A percentile compares a stretch with the other conserved stretches of the same genome.
These are phyloP conservation scores for Artemisia tridentata DNA, from an alignment of 129 eudicot genomes.

Conservation along the genomic window DNA sequence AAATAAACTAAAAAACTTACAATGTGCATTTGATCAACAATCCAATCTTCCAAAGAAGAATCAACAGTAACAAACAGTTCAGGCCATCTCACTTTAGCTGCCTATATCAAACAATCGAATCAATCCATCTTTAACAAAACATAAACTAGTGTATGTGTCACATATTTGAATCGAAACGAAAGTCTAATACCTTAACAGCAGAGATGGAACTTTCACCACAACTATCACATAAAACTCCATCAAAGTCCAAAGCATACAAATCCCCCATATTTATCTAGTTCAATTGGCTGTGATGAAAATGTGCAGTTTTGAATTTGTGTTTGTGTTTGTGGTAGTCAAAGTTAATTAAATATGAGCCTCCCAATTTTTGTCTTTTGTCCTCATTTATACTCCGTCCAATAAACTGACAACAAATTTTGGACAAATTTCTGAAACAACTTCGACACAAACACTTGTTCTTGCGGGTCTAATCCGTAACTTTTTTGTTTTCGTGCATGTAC, in stretches of 20 bases:
- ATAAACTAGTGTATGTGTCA: too few relatives aligned
- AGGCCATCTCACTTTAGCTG: slow-evolving; percentile 98
- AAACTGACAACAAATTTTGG: too few relatives aligned
- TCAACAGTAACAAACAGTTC: slow-evolving; percentile 63
- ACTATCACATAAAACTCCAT: slow-evolving; percentile 95
- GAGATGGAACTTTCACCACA: slow-evolving; percentile 96
- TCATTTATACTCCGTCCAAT: too few relatives aligned
- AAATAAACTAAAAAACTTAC: slow-evolving; percentile 34
- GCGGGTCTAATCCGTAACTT: too few relatives aligned
- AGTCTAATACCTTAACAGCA: slow-evolving; percentile 69
- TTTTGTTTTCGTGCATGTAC: too few relatives aligned
- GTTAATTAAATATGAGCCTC: slow-evolving; percentile 20
- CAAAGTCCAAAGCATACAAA: slow-evolving; percentile 92
- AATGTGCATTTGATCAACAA: slow-evolving; percentile 90
- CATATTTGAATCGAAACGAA: too few relatives aligned
- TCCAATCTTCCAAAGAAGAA: slow-evolving; percentile 74
- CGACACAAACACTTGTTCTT: too few relatives aligned
- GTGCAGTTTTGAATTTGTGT: too few relatives aligned
- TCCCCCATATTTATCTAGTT: slow-evolving; percentile 57
- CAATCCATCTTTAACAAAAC: too few relatives aligned
- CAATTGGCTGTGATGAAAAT: slow-evolving; percentile 3
- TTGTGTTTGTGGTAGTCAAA: slow-evolving; percentile 26
- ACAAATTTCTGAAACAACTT: too few relatives aligned
- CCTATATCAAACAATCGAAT: slow-evolving; percentile 38
- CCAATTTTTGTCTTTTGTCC: slow-evolving; percentile 9